Percentiles rank a stretch among this genome's conserved stretches.
These are phyloP conservation scores for Porodaedalea pini DNA, from an alignment of 1,284 basidiomycete genomes.

Conservation along the genomic window DNA sequence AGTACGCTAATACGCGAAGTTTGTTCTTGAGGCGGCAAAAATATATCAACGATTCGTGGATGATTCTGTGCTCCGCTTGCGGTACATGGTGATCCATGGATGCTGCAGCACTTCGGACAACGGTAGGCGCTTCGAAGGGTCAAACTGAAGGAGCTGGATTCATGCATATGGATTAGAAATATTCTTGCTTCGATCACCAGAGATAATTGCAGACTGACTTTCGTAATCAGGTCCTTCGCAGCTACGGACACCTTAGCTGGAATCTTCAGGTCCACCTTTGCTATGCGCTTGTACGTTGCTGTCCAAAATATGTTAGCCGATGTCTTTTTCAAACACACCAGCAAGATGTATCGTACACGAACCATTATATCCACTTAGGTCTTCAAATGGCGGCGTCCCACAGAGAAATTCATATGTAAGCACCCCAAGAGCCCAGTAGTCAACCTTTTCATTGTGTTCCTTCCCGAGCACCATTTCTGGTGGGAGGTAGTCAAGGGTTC, in stretches of 20 bases:
- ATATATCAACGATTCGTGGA: not conserved
- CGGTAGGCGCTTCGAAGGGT: conserved; percentile 80
- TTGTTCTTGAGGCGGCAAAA: not conserved
- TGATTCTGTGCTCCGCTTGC: conserved; percentile 24
- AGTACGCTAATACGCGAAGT: not conserved
- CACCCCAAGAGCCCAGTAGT: conserved; percentile 97
- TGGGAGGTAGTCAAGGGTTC: conserved; percentile 95
- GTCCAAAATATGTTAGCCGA: conserved; percentile 7
- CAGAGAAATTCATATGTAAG: conserved; percentile 93
- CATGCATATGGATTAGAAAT: too few species aligned
- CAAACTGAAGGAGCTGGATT: conserved; percentile 85
- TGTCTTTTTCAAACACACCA: not conserved
- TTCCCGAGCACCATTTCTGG: conserved; percentile 97
- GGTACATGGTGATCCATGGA: conserved; percentile 90
- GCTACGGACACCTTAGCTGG: conserved; percentile 62
- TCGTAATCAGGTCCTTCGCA: conserved; percentile 63
- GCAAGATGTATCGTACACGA: conserved; percentile 26
- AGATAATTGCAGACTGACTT: conserved; percentile 37
- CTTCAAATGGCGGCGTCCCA: conserved; percentile 94
- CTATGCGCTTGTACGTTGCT: conserved; percentile 88
- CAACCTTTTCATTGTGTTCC: conserved; percentile 86
- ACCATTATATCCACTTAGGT: conserved; percentile 75
- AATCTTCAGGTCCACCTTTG: conserved; percentile 78
- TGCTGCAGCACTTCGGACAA: conserved; percentile 80
- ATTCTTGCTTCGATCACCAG: not conserved